Percentiles rank a stretch among this genome's conserved stretches.
Conservation (phyloP, 306 rosid genomes). For the Pyrus communis region DNA sequence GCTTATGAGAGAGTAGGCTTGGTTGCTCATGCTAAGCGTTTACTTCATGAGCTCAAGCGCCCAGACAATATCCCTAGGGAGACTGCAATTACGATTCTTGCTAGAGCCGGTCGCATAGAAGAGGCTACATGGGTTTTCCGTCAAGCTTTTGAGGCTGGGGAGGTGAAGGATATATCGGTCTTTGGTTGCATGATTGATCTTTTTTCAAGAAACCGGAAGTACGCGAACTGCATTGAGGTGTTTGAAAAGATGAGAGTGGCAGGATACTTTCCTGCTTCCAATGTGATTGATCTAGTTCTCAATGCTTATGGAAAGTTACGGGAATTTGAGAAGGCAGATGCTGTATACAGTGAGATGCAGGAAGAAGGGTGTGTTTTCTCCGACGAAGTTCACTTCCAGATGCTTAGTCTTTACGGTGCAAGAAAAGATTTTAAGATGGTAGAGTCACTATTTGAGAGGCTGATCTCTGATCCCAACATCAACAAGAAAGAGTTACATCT, state of each 20-base stretch:
- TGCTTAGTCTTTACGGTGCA: slow-evolving; percentile 73
- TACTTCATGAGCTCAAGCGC: slow-evolving; percentile 72
- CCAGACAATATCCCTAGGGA: slow-evolving; percentile 72
- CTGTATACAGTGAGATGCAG: slow-evolving; percentile 63
- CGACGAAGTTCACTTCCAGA: slow-evolving; percentile 84
- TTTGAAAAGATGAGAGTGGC: slow-evolving; percentile 76
- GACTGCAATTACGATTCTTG: slow-evolving; percentile 69
- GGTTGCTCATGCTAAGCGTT: slow-evolving; percentile 87
- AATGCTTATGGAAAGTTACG: slow-evolving; percentile 82
- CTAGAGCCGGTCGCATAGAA: slow-evolving; percentile 76
- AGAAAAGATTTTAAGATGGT: slow-evolving; percentile 53
- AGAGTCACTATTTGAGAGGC: slow-evolving; percentile 58
- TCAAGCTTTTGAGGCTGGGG: slow-evolving; percentile 70
- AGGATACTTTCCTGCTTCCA: slow-evolving; percentile 76
- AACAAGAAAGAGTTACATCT: slow-evolving; percentile 84
- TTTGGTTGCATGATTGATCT: slow-evolving; percentile 71
- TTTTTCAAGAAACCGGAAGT: slow-evolving; percentile 63
- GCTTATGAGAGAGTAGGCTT: slow-evolving; percentile 83
- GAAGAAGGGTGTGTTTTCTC: slow-evolving; percentile 75
- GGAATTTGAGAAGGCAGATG: slow-evolving; percentile 71
- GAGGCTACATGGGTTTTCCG: slow-evolving; percentile 97
- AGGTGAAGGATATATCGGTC: slow-evolving; percentile 69
- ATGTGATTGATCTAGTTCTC: slow-evolving; percentile 75
- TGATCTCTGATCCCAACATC: slow-evolving; percentile 67
- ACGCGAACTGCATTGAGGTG: slow-evolving; percentile 62